Evolutionary conservation across 768 basidiomycete species (phyloP), one percentile per base, ranked within the genome.

Genomic region (Suillus subluteus): DNA sequence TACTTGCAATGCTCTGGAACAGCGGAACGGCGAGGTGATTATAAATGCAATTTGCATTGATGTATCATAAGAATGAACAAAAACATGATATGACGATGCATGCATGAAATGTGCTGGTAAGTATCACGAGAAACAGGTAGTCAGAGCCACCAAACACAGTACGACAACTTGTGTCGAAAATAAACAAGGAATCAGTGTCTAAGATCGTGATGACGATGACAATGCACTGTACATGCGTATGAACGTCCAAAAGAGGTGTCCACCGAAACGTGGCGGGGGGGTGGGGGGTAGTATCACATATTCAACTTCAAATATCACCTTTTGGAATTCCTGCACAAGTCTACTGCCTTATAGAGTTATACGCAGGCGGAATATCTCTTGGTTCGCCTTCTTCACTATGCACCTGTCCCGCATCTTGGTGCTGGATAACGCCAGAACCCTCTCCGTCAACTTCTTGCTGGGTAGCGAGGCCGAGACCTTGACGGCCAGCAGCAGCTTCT

Each of bases 261-360:
- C 15, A 52, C 26, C 50, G 50, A 52, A 26, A 12, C 26, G 26
- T 30, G n/a, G n/a, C 3, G 11, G 6, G 46, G 46, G 48, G n/a
- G n/a, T n/a, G n/a, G n/a, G n/a, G n/a, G n/a, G 26, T 26, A 15
- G 6, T 73, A 56, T 44, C 7, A 44, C 44, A 44, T 7, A 11
- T n/a, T 70, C 56, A 2, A 38, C 21, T 46, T 46, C 44, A 46
- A 0, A n/a, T 46, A 11, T 46, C 44, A 9, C 56, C 13, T 58
- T 37, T 21, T 58, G 37, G 1, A 35, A 23, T 35, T 6, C 23
- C 50, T 26, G 23, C 23, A 11, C 6, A 5, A 26, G 13, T 50
- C 23, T 50, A 50, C 50, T 50, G 50, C 50, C 23, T 26, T 50
- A 50, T 50, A 26, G 50, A 50, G 6, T 50, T 23, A 50, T 50